A percentile compares a stretch with the other conserved stretches of the same genome.
phyloP scores from a whole-genome alignment of 768 basidiomycete species.

The Pleurotus eryngii region DNA sequence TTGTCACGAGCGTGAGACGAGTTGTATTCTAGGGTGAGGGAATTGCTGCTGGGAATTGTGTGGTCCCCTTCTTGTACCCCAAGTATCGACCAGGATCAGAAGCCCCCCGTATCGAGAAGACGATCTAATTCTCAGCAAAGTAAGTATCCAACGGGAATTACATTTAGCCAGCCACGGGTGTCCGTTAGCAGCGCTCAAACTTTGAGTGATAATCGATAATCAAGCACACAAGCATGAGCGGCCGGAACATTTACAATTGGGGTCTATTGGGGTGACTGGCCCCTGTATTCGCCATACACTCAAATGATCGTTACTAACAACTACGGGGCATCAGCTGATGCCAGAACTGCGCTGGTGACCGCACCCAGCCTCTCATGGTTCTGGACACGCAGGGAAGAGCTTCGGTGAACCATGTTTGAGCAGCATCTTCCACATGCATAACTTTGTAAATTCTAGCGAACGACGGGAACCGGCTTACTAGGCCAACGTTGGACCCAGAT shows the following conservation, averaged over 20 bases:
- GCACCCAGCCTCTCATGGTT: background rate
- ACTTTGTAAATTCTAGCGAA: background rate
- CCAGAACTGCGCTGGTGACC: constrained; percentile 3
- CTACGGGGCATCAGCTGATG: constrained; percentile 3
- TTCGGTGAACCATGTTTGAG: background rate
- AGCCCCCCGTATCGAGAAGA: too few relatives aligned
- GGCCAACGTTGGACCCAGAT: background rate
- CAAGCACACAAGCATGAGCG: background rate
- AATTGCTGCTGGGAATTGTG: too few relatives aligned
- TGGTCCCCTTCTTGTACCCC: too few relatives aligned
- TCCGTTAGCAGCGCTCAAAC: background rate
- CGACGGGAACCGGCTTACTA: constrained; percentile 1
- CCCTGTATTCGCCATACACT: background rate
- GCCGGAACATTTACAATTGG: background rate
- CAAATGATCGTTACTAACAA: constrained; percentile 2
- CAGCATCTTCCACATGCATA: background rate
- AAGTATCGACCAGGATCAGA: too few relatives aligned
- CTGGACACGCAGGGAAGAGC: background rate
- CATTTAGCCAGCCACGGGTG: background rate
- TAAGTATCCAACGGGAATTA: background rate
- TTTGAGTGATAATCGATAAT: too few relatives aligned
- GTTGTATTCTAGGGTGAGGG: too few relatives aligned
- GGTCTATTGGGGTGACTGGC: background rate
- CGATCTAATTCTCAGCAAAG: background rate
- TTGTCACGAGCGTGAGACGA: too few relatives aligned